phyloP scores from a whole-genome alignment of 805 yeast species.

The Barnettozyma pratensis region DNA sequence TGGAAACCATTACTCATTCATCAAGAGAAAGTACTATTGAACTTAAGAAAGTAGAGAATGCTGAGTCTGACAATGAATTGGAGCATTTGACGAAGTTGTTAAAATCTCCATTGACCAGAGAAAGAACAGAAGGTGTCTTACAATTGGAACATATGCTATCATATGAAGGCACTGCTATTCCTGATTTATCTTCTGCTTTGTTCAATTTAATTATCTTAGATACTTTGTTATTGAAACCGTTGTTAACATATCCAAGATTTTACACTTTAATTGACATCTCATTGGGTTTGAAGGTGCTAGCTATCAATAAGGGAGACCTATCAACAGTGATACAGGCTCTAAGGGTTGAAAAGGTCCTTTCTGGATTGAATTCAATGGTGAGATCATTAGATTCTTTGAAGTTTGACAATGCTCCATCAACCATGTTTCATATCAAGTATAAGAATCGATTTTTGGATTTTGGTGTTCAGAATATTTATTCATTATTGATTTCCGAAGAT shows the following conservation, averaged over 20 bases:
- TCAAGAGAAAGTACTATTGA: slow-evolving; percentile 1
- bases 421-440: slow-evolving; percentile 23
- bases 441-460: slow-evolving; percentile 17
- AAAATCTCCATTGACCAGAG: slow-evolving; percentile 22
- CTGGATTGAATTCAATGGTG: slow-evolving; percentile 17
- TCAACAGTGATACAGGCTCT: slow-evolving; percentile 15
- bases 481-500: slow-evolving; percentile 12
- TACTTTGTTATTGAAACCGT: slow-evolving; percentile 27
- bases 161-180: background rate
- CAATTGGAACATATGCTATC: slow-evolving; percentile 8
- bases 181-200: slow-evolving; percentile 18
- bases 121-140: slow-evolving; percentile 21
- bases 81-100: slow-evolving; percentile 9
- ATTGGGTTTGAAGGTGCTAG: slow-evolving; percentile 26
- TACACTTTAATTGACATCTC: slow-evolving; percentile 24
- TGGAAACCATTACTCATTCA: background rate
- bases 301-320: slow-evolving; percentile 25
- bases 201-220: slow-evolving; percentile 21
- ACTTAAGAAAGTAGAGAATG: background rate
- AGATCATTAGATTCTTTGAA: slow-evolving; percentile 15
- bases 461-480: slow-evolving; percentile 16
- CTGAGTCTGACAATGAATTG: background rate
- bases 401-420: slow-evolving; percentile 22
- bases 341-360: slow-evolving; percentile 7
- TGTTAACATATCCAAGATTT: slow-evolving; percentile 24